A percentile compares a stretch with the other conserved stretches of the same genome.
phyloP scores from a whole-genome alignment of 495 filamentous ascomycete species.

The Ramalina intermedia region DNA sequence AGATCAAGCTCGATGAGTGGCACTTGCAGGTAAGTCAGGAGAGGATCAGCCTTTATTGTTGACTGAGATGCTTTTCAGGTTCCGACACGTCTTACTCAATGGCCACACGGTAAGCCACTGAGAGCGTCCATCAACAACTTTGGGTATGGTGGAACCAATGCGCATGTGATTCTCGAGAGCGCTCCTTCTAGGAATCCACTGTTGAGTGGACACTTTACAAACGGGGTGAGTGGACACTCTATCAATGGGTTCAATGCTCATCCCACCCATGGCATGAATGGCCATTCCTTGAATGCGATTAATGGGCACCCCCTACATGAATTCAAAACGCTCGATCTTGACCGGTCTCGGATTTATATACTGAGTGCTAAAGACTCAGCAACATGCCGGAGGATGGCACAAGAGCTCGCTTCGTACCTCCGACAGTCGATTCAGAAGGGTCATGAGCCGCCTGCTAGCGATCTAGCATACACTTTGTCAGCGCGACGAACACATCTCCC shows the following conservation, averaged over 20 bases:
- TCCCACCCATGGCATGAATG: too few species aligned
- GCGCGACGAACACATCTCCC: background rate
- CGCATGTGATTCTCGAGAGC: constrained; percentile 25
- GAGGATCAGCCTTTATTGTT: too few species aligned
- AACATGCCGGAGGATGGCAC: background rate
- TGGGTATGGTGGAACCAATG: constrained; percentile 24
- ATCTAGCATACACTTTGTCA: constrained; percentile 2
- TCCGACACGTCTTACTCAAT: background rate
- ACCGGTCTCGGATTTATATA: background rate
- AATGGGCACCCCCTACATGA: too few species aligned
- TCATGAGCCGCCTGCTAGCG: background rate
- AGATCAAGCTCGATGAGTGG: constrained; percentile 7
- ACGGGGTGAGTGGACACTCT: too few species aligned
- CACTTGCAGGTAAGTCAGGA: constrained; percentile 3
- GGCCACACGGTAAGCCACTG: constrained; percentile 6
- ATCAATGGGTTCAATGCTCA: too few species aligned
- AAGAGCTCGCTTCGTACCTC: too few species aligned
- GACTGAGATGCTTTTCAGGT: background rate
- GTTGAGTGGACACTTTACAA: too few species aligned
- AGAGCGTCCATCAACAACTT: constrained; percentile 26
- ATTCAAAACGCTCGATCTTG: too few species aligned
- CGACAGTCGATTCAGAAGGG: background rate
- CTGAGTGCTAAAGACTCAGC: too few species aligned
- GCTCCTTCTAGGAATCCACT: background rate
- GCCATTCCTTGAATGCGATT: too few species aligned